Evolutionary conservation across 2,329 filamentous ascomycete species (phyloP).

Genomic region (Fusarium sp.): DNA sequence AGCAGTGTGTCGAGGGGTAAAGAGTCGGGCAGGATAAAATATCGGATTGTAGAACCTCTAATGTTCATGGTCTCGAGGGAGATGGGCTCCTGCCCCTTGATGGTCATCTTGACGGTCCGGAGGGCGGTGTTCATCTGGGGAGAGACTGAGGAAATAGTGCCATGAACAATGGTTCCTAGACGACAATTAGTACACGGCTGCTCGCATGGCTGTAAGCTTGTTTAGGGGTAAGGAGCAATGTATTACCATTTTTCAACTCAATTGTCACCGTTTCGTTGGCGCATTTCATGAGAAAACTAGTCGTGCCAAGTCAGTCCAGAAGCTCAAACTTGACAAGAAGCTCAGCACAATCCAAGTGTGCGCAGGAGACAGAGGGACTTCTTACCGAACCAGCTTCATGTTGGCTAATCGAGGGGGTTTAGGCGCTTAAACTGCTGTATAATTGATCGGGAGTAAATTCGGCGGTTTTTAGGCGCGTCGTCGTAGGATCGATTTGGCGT

Average conservation of each 20-base stretch:
- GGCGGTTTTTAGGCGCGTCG: slow-evolving; percentile 31
- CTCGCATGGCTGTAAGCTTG: neutral
- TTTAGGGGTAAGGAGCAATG: neutral
- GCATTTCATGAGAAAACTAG: slow-evolving; percentile 98
- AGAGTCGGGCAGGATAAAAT: slow-evolving; percentile 95
- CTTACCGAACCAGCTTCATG: slow-evolving; percentile 98
- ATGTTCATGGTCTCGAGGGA: slow-evolving; percentile 96
- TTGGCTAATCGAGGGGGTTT: slow-evolving; percentile 52
- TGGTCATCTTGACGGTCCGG: slow-evolving; percentile 96
- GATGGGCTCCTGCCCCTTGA: slow-evolving; percentile 86
- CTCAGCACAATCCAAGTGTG: slow-evolving; percentile 34
- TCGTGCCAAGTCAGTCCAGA: slow-evolving; percentile 40
- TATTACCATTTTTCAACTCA: slow-evolving; percentile 93
- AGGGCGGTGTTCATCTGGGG: slow-evolving; percentile 99
- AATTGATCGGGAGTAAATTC: slow-evolving; percentile 9
- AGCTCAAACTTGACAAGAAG: slow-evolving; percentile 32
- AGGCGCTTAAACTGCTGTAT: slow-evolving; percentile 3
- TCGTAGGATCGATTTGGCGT: slow-evolving; percentile 37
- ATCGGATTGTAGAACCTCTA: slow-evolving; percentile 93
- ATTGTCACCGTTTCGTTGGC: slow-evolving; percentile 98
- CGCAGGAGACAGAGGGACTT: neutral
- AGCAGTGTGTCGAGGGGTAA: slow-evolving; percentile 94
- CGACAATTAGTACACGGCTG: slow-evolving; percentile 18
- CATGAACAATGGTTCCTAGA: slow-evolving; percentile 91
- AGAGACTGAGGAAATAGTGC: slow-evolving; percentile 95